phyloP scores from a whole-genome alignment of 768 basidiomycete species.

The Pholiota conissans region DNA sequence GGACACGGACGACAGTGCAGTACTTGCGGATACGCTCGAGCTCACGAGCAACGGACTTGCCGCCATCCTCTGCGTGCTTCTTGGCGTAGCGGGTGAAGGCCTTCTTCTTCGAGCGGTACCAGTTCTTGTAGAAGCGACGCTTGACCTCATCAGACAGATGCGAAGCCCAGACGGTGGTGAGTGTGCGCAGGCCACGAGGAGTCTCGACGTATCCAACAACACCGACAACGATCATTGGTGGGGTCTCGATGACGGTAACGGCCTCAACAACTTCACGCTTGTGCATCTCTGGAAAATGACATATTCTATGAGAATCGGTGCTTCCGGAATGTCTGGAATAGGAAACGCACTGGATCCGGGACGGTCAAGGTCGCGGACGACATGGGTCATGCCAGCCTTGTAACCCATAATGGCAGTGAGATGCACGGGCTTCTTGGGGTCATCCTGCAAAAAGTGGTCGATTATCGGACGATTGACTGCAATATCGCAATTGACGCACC shows the following conservation, averaged over 20 bases:
- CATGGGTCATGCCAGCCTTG: slow-evolving; percentile 99
- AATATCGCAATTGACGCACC: slow-evolving; percentile 47
- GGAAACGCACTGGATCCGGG: slow-evolving; percentile 91
- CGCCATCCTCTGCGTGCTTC: slow-evolving; percentile 95
- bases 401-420: slow-evolving; percentile 98
- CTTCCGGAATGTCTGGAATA: neutral
- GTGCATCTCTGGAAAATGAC: slow-evolving; percentile 85
- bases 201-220: slow-evolving; percentile 99
- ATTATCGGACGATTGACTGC: slow-evolving; percentile 5
- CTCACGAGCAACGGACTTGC: slow-evolving; percentile 90
- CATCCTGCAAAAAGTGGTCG: slow-evolving; percentile 64
- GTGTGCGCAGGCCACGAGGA: slow-evolving; percentile 96
- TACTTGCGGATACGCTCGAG: slow-evolving; percentile 99
- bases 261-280: slow-evolving; percentile 99
- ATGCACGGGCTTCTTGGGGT: slow-evolving; percentile 98
- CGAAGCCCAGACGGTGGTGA: slow-evolving; percentile 98
- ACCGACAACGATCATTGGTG: slow-evolving; percentile 94
- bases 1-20: slow-evolving; percentile 99
- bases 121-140: slow-evolving; percentile 99
- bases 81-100: slow-evolving; percentile 99
- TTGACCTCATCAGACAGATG: slow-evolving; percentile 98
- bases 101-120: slow-evolving; percentile 99
- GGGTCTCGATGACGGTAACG: slow-evolving; percentile 93
- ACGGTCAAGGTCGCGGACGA: slow-evolving; percentile 98
- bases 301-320: neutral